Conservation (phyloP, 352 stramenopile species). For the Vaucheria bursata region DNA sequence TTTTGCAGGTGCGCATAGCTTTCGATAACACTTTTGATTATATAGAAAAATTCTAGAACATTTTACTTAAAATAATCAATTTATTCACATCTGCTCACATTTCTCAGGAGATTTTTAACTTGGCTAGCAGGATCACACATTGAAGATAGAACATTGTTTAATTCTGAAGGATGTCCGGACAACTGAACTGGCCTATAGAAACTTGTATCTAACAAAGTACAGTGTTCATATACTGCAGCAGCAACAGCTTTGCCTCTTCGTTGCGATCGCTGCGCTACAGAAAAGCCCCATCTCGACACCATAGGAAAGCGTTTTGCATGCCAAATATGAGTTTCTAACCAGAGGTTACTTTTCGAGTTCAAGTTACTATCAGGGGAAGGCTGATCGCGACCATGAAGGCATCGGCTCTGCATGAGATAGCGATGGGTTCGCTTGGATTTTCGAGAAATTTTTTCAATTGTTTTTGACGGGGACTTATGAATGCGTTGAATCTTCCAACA, state of each 20-base stretch:
- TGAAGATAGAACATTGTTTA: neutral
- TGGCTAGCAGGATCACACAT: slow-evolving; percentile 11
- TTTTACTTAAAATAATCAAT: too few relatives aligned
- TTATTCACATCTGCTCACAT: too few relatives aligned
- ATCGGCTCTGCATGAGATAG: neutral
- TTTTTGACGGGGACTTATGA: neutral
- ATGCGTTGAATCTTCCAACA: neutral
- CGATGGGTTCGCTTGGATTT: neutral
- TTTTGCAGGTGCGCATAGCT: too few relatives aligned
- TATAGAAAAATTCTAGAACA: too few relatives aligned
- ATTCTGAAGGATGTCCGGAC: neutral
- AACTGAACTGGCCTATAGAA: neutral
- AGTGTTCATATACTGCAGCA: neutral
- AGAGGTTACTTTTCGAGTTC: neutral
- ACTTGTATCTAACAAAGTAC: neutral
- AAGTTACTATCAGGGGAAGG: neutral
- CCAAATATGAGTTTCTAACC: slow-evolving; percentile 3
- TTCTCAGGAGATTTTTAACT: too few relatives aligned
- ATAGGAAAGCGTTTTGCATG: neutral
- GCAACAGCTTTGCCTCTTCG: neutral
- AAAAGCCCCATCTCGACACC: neutral
- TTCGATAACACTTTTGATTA: too few relatives aligned
- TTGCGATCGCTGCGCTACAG: neutral
- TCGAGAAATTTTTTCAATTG: neutral
- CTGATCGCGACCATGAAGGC: neutral